Conservation (phyloP, 2,329 filamentous ascomycete species). For the Neurospora sp. region DNA sequence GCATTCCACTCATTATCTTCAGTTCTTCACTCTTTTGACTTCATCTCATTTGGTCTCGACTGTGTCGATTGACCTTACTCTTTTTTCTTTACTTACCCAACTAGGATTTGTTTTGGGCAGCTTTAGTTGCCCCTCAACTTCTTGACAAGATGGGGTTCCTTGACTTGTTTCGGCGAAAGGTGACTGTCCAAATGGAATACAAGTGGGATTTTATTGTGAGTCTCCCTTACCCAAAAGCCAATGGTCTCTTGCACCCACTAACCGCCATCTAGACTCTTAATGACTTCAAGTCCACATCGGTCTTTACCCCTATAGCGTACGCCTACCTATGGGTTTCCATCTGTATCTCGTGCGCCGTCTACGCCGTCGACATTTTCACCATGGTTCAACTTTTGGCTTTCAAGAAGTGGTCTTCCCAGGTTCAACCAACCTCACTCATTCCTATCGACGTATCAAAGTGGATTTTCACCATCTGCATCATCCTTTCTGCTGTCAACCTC, state of each 20-base stretch:
- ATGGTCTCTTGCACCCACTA: not conserved
- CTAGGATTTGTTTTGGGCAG: conserved; percentile 7
- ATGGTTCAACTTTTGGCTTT: conserved; percentile 85
- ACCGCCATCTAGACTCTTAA: conserved; percentile 33
- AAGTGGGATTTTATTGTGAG: conserved; percentile 90
- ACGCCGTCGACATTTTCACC: conserved; percentile 85
- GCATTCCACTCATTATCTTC: conserved; percentile 3
- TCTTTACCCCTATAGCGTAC: conserved; percentile 70
- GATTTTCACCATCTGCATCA: conserved; percentile 91
- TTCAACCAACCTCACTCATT: conserved; percentile 61
- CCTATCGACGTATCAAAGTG: conserved; percentile 74
- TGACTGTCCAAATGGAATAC: conserved; percentile 67
- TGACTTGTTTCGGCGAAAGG: conserved; percentile 50
- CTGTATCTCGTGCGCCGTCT: conserved; percentile 71
- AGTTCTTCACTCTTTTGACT: conserved; percentile 9
- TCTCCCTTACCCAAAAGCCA: conserved; percentile 8
- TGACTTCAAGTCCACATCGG: conserved; percentile 80
- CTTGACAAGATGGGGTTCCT: conserved; percentile 53
- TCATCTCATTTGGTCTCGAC: conserved; percentile 14
- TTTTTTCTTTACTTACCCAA: conserved; percentile 1
- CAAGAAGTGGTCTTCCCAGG: conserved; percentile 74
- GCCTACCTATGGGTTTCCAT: conserved; percentile 75
- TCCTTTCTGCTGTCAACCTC: conserved; percentile 78
- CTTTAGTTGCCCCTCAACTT: conserved; percentile 4
- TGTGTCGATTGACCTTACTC: conserved; percentile 14